Evolutionary conservation across 2,329 filamentous ascomycete species (phyloP).

Genomic region (Aspergillus sp.): DNA sequence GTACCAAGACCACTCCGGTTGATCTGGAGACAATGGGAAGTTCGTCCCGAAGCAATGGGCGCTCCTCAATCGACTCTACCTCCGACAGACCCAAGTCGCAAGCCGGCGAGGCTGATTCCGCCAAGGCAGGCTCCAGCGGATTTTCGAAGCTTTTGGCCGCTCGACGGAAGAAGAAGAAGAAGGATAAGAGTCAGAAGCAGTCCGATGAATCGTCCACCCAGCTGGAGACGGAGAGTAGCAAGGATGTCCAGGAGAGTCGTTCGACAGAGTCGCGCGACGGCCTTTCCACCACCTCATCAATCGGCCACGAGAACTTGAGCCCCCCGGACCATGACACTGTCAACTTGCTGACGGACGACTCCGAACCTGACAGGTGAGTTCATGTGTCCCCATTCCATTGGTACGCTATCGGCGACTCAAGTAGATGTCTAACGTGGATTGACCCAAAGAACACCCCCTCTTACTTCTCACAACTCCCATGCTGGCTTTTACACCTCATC

Average conservation of each 20-base stretch:
- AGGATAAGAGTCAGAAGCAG: slow-evolving; percentile 33
- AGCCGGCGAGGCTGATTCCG: slow-evolving; percentile 42
- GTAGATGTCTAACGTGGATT: slow-evolving; percentile 33
- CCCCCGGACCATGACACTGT: slow-evolving; percentile 27
- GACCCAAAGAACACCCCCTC: slow-evolving; percentile 45
- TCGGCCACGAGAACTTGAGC: slow-evolving; percentile 24
- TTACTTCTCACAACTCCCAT: slow-evolving; percentile 64
- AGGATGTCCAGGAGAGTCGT: slow-evolving; percentile 24
- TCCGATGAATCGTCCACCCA: slow-evolving; percentile 28
- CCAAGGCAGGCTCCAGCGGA: slow-evolving; percentile 45
- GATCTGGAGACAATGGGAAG: slow-evolving; percentile 36
- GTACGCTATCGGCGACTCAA: background rate
- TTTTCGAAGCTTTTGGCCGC: slow-evolving; percentile 56
- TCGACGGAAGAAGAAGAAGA: slow-evolving; percentile 49
- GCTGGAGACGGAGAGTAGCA: slow-evolving; percentile 24
- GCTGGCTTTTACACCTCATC: slow-evolving; percentile 69
- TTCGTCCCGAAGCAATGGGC: slow-evolving; percentile 37
- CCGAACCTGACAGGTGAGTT: slow-evolving; percentile 46
- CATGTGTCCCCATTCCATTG: background rate
- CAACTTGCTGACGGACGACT: slow-evolving; percentile 38
- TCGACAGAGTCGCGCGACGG: slow-evolving; percentile 30
- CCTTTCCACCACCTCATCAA: slow-evolving; percentile 26
- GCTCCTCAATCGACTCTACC: slow-evolving; percentile 43
- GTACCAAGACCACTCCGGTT: slow-evolving; percentile 39
- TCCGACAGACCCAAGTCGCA: slow-evolving; percentile 42